Base-by-base conservation (phyloP, 2,329 filamentous ascomycete species). In the Didymella lethalis region DNA sequence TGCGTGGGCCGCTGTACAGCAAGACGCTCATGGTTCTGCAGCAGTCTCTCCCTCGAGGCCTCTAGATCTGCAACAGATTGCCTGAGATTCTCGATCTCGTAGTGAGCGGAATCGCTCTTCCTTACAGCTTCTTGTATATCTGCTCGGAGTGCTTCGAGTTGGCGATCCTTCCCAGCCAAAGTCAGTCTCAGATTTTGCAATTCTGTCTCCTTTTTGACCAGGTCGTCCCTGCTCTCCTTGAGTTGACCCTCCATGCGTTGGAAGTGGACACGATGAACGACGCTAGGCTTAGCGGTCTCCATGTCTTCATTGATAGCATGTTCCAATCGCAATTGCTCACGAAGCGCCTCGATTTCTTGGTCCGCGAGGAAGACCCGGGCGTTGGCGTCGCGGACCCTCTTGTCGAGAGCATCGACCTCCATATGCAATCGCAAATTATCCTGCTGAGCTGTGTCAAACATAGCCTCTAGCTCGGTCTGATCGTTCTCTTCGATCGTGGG, bases 401-500 rank as follows among this genome's bases (percentile, higher is more conserved):
- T 74, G 20, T 75, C 73, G 0, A 73, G 55, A 11, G 64, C 61
- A 18, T 72, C 66, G 2, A 74, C 61, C 31, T 76, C 67, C 1
- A 63, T 49, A 44, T 75, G 70, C 0, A 76, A 64, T 3, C 71
- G 64, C 14, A 72, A 41, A 36, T 76, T 76, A 47, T 76, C 73
- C 53, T 74, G 65, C 36, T 76, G 74, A 5, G 73, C 67, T 1
- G 68, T 64, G 32, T 76, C 70, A 57, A 76, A 76, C 71, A 76
- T 75, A 7, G 69, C 67, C 45, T 75, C 74, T 2, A 76, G 59
- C 54, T 76, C 74, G 11, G 70, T 65, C 46, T 69, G 68, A 40
- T 75, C 71, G 40, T 71, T 68, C 28, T 76, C 74, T 8, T 72
- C 64, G 20, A 76, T 76, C 0, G 74, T 76, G 1, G 72, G 69